Conservation (phyloP, 257 asterid genomes). For the Rauvolfia tetraphylla region DNA sequence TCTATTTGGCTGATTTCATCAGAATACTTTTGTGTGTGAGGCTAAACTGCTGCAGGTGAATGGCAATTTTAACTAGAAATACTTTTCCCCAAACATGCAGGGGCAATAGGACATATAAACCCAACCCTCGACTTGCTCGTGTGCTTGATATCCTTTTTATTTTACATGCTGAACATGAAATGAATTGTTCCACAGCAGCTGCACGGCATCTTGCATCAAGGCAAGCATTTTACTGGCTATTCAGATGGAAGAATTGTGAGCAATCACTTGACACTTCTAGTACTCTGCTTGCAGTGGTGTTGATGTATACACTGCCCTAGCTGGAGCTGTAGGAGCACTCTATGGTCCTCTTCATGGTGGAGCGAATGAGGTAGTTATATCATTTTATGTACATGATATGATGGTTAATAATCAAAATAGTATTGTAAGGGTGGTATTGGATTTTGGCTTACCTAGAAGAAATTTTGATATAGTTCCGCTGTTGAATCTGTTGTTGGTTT, state of each 20-base stretch:
- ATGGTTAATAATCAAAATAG: neutral
- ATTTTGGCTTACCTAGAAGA: neutral
- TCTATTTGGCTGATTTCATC: neutral
- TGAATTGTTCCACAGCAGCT: conserved; percentile 99
- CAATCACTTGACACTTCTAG: conserved; percentile 12
- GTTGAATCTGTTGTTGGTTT: neutral
- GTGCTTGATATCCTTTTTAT: conserved; percentile 90
- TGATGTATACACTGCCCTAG: conserved; percentile 94
- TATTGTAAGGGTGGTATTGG: neutral
- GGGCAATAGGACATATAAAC: conserved; percentile 86
- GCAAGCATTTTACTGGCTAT: conserved; percentile 33
- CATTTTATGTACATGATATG: neutral
- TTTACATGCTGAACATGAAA: conserved; percentile 97
- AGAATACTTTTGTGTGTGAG: neutral
- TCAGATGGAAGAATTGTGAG: neutral
- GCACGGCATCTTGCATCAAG: conserved; percentile 99
- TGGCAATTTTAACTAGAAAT: conserved; percentile 3
- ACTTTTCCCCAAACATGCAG: conserved; percentile 45
- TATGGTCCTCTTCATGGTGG: conserved; percentile 99
- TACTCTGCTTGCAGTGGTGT: conserved; percentile 72
- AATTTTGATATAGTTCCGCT: conserved; percentile 4
- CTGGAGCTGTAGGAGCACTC: conserved; percentile 99
- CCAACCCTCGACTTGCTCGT: conserved; percentile 97
- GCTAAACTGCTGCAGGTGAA: neutral
- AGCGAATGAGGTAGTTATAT: conserved; percentile 86